A percentile compares a stretch with the other conserved stretches of the same genome.
These are phyloP conservation scores for Colletotrichum camelliae DNA, from an alignment of 2,329 filamentous ascomycete species.

Conservation along the genomic window DNA sequence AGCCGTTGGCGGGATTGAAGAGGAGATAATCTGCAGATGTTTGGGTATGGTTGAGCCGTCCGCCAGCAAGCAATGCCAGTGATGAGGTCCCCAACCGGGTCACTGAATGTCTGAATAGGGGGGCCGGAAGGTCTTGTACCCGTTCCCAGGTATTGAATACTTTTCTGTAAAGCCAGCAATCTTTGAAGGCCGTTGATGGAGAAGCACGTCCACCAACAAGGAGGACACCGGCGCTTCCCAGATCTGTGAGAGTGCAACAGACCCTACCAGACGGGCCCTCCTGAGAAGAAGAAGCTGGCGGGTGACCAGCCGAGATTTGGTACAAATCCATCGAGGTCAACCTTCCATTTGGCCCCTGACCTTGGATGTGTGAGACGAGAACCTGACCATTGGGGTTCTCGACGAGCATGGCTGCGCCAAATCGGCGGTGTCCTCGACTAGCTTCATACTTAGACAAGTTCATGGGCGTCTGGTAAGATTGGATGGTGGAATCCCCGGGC, in stretches of 20 bases:
- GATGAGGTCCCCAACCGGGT: conserved; percentile 54
- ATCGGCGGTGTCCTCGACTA: conserved; percentile 58
- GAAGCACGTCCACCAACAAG: conserved; percentile 82
- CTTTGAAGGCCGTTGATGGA: conserved; percentile 69
- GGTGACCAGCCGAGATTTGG: conserved; percentile 13
- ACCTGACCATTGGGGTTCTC: conserved; percentile 43
- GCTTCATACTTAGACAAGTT: conserved; percentile 41
- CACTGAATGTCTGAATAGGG: conserved; percentile 78
- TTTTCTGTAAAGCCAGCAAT: conserved; percentile 77
- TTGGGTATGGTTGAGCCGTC: conserved; percentile 55
- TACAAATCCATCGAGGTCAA: conserved; percentile 59
- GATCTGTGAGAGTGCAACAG: conserved; percentile 77
- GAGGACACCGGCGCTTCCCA: conserved; percentile 64
- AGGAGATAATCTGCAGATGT: conserved; percentile 60
- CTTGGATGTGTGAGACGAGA: conserved; percentile 51
- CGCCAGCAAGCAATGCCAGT: conserved; percentile 65
- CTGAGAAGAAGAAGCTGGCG: conserved; percentile 21
- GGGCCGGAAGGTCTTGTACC: conserved; percentile 68
- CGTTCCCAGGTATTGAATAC: conserved; percentile 63
- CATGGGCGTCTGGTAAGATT: conserved; percentile 21
- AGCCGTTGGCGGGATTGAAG: conserved; percentile 53
- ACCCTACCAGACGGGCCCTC: conserved; percentile 57
- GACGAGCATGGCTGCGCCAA: conserved; percentile 59
- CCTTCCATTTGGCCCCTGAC: conserved; percentile 48
- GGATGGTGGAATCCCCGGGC: background rate